Base-by-base conservation (phyloP, 345 rosid genomes). In the Hypericum perforatum region DNA sequence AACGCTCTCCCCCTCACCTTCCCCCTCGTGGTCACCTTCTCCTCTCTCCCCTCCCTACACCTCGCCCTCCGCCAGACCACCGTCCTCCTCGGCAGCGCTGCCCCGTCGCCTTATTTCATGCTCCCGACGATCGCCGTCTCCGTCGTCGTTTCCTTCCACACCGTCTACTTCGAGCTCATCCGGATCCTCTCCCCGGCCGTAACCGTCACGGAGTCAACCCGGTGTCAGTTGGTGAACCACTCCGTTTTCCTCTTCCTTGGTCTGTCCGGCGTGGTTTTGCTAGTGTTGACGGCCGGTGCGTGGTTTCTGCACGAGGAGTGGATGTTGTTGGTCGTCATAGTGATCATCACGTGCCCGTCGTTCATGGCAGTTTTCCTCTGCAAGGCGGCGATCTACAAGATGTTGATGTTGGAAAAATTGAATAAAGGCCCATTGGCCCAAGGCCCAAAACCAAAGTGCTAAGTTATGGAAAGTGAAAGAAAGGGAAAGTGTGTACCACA, bases 191-290 rank as follows among this genome's bases (percentile, higher is more conserved):
- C 65, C 37, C 43, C 43, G 58, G 85, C 71, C 6, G 3, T 82
- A 11, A 87, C 72, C 38, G 96, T 85, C 47, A 76, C 76, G 37
- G 96, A 91, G 50, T 75, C 87, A 0, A 61, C 64, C 50, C 82
- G 82, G 83, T 95, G 92, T 78, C 76, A 48, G 57, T 10, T 67
- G 9, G 76, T 78, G 53, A 69, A 76, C 59, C 43, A 75, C 5
- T 68, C 63, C 54, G 41, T 78, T 36, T 8, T 63, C 32, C 6
- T 82, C 43, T 63, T 62, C 58, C 75, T 75, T 13, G 61, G 53
- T 16, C 0, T 65, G 38, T 14, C 60, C 0, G 39, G 14, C 14
- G 74, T 76, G 16, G 0, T 71, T 56, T 12, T 79, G 10, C 14
- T 71, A 0, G 62, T 71, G 78, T 15, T 56, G 37, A 4, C 32